Conservation (phyloP, 768 basidiomycete genomes). For the Rhizopogon roseolus region DNA sequence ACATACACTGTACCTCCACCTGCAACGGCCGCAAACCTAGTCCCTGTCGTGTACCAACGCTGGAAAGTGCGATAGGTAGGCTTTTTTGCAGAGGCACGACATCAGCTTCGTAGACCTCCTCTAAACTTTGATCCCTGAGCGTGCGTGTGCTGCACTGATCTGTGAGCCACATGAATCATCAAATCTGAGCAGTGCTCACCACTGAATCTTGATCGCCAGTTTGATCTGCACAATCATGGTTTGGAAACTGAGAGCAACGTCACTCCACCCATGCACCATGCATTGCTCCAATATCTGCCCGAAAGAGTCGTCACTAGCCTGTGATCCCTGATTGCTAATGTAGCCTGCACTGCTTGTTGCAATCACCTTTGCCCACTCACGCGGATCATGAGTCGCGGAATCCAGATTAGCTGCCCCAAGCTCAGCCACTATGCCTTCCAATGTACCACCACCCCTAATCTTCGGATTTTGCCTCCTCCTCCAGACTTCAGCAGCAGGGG, state of each 20-base stretch:
- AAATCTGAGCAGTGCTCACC: no score
- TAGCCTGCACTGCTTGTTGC: not conserved
- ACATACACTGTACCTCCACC: not conserved
- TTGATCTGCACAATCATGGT: not conserved
- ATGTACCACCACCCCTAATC: not conserved
- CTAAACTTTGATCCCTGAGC: not conserved
- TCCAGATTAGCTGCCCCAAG: not conserved
- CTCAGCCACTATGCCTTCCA: not conserved
- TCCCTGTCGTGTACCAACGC: not conserved
- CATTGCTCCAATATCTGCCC: not conserved
- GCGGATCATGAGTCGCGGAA: not conserved
- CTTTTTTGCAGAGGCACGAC: not conserved
- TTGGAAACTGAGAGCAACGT: not conserved
- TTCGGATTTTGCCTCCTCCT: not conserved
- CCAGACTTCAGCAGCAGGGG: not conserved
- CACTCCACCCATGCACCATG: not conserved
- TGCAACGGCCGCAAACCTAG: not conserved
- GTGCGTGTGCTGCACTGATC: not conserved
- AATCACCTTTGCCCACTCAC: not conserved
- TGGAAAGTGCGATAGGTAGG: not conserved
- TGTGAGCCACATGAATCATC: no score
- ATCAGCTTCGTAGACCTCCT: not conserved
- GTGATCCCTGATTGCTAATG: no score
- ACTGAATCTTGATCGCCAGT: not conserved
- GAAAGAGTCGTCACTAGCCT: not conserved